Conservation (phyloP, 2,329 filamentous ascomycete genomes). For the Diaporthe humulicola region DNA sequence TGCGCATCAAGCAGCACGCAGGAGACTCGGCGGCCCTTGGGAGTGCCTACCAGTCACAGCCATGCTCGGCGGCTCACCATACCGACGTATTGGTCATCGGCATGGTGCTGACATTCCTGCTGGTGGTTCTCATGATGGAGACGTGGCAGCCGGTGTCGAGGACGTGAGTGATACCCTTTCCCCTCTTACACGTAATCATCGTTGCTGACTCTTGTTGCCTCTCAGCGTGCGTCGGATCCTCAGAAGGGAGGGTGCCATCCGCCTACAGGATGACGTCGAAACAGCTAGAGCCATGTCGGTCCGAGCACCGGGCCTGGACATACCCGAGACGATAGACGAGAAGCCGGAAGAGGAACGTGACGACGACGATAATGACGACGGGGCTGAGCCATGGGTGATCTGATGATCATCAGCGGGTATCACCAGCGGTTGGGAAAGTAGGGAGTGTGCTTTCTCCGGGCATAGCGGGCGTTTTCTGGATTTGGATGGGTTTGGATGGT, state of each 20-base stretch:
- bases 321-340: constrained; percentile 5
- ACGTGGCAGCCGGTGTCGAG: constrained; percentile 41
- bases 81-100: constrained; percentile 49
- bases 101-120: constrained; percentile 47
- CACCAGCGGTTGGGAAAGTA: background rate
- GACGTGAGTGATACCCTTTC: constrained; percentile 42
- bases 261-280: constrained; percentile 36
- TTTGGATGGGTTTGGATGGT: background rate
- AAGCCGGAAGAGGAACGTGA: constrained; percentile 41
- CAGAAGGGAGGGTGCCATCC: constrained; percentile 41
- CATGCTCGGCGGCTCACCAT: constrained; percentile 36
- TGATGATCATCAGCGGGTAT: background rate
- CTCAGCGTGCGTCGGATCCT: constrained; percentile 36
- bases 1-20: constrained; percentile 22
- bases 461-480: constrained; percentile 25
- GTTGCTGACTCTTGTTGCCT: constrained; percentile 7
- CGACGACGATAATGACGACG: constrained; percentile 43
- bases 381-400: constrained; percentile 28
- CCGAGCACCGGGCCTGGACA: constrained; percentile 37
- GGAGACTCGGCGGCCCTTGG: background rate
- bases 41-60: background rate
- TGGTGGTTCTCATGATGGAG: constrained; percentile 49
- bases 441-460: background rate
- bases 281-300: constrained; percentile 29
- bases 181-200: background rate